phyloP scores from a whole-genome alignment of 345 rosid species.

The Citrus medica region DNA sequence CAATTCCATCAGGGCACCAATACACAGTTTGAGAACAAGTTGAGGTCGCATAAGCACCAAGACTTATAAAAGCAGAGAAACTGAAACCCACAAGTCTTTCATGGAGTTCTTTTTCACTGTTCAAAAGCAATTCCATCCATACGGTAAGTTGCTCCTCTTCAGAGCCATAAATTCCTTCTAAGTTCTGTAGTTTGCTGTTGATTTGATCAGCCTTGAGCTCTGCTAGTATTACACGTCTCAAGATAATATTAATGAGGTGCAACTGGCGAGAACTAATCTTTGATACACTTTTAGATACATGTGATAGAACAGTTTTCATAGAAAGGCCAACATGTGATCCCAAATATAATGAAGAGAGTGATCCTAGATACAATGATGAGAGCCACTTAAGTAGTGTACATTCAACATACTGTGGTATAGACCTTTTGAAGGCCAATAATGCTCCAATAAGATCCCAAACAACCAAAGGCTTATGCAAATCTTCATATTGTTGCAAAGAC shows the following conservation, averaged over 20 bases:
- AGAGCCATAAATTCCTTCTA: slow-evolving; percentile 16
- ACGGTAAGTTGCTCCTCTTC: slow-evolving; percentile 31
- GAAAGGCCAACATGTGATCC: slow-evolving; percentile 39
- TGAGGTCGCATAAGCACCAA: slow-evolving; percentile 22
- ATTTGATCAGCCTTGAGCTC: slow-evolving; percentile 56
- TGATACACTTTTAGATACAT: slow-evolving; percentile 37
- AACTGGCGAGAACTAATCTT: slow-evolving; percentile 56
- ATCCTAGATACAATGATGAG: slow-evolving; percentile 40
- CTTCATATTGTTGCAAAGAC: slow-evolving; percentile 58
- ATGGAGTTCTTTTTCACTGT: slow-evolving; percentile 81
- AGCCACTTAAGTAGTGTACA: slow-evolving; percentile 67
- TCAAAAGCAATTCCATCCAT: slow-evolving; percentile 61
- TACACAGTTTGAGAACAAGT: slow-evolving; percentile 18
- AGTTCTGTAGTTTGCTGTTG: slow-evolving; percentile 35
- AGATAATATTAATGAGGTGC: slow-evolving; percentile 72
- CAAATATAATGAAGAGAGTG: slow-evolving; percentile 49
- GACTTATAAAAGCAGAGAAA: slow-evolving; percentile 42
- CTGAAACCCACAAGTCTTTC: slow-evolving; percentile 65
- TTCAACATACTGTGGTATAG: slow-evolving; percentile 56
- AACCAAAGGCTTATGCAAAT: slow-evolving; percentile 53
- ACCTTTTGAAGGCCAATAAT: slow-evolving; percentile 60
- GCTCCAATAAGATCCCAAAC: slow-evolving; percentile 81
- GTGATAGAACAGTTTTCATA: slow-evolving; percentile 39
- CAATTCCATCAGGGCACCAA: slow-evolving; percentile 65
- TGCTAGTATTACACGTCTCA: slow-evolving; percentile 59